Evolutionary conservation across 768 basidiomycete species (phyloP).

Genomic region (Hortiboletus campestris): DNA sequence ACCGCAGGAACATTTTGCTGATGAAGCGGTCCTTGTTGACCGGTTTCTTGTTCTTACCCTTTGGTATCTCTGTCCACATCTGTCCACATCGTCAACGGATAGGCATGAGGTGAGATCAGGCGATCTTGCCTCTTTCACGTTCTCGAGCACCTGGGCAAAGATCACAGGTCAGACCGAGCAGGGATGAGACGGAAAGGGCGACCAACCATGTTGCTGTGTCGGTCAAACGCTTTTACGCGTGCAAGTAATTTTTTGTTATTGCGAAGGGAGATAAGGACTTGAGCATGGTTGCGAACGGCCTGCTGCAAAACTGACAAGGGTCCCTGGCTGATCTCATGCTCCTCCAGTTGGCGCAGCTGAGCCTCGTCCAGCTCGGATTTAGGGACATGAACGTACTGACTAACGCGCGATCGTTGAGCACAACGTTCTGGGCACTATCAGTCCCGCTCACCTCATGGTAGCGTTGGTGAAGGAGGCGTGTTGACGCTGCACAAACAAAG

Average conservation of each 20-base stretch:
- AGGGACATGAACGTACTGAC: constrained; percentile 95
- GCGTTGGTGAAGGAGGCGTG: constrained; percentile 18
- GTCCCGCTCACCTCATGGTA: constrained; percentile 32
- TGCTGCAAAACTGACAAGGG: constrained; percentile 95
- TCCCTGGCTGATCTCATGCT: constrained; percentile 98
- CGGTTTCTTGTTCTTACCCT: constrained; percentile 98
- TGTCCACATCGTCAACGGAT: constrained; percentile 33
- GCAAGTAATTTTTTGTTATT: constrained; percentile 98
- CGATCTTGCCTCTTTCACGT: constrained; percentile 85
- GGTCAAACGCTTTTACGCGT: constrained; percentile 96
- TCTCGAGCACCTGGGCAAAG: constrained; percentile 80
- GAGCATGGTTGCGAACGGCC: constrained; percentile 95
- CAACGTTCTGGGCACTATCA: not conserved
- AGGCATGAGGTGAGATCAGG: not conserved
- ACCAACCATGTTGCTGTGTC: constrained; percentile 97
- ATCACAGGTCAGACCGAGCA: constrained; percentile 7
- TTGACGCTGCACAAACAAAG: constrained; percentile 34
- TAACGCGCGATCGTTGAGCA: constrained; percentile 31
- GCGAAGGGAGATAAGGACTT: constrained; percentile 93
- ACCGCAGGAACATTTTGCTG: constrained; percentile 98
- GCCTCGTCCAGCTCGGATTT: constrained; percentile 98
- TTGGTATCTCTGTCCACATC: constrained; percentile 99
- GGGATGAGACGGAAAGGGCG: not conserved
- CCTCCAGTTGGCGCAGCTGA: constrained; percentile 92
- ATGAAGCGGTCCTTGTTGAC: constrained; percentile 99